A percentile compares a stretch with the other conserved stretches of the same genome.
phyloP scores from a whole-genome alignment of 345 rosid genomes.

The Moricandia arvensis region DNA sequence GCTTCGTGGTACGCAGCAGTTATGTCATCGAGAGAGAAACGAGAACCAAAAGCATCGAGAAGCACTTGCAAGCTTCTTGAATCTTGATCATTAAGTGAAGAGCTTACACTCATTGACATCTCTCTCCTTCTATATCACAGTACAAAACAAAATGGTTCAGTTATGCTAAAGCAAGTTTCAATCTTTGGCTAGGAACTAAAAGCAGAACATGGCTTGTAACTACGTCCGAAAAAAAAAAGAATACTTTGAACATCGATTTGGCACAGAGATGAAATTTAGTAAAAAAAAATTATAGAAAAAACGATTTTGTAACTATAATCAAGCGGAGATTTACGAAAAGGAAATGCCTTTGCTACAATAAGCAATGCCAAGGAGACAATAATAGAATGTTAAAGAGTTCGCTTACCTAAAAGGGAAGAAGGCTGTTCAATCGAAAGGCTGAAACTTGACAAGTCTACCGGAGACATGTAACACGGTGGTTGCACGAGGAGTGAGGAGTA shows the following conservation, averaged over 20 bases:
- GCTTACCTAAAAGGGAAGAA: background rate
- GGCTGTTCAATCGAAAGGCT: slow-evolving; percentile 1
- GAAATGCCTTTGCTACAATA: background rate
- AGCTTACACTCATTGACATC: slow-evolving; percentile 31
- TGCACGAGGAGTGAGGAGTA: slow-evolving; percentile 25
- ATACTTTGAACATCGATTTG: background rate
- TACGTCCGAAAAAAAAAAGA: background rate
- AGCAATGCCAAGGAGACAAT: slow-evolving; percentile 14
- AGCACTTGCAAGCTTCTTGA: slow-evolving; percentile 41
- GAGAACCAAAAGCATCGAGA: slow-evolving; percentile 46
- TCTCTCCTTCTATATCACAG: slow-evolving; percentile 13
- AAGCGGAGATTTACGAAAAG: background rate
- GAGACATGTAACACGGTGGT: background rate
- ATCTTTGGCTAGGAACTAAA: background rate
- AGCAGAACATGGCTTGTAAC: too few species aligned
- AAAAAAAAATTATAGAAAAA: background rate
- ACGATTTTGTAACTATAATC: background rate
- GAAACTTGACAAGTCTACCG: background rate
- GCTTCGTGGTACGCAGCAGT: slow-evolving; percentile 45
- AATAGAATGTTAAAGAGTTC: slow-evolving; percentile 5
- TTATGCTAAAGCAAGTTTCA: background rate
- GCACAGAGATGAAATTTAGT: background rate
- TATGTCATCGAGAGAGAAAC: slow-evolving; percentile 50
- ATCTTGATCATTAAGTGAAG: slow-evolving; percentile 33
- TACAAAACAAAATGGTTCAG: background rate